Conservation (phyloP, 495 filamentous ascomycete species). For the Penicillium odoratum region DNA sequence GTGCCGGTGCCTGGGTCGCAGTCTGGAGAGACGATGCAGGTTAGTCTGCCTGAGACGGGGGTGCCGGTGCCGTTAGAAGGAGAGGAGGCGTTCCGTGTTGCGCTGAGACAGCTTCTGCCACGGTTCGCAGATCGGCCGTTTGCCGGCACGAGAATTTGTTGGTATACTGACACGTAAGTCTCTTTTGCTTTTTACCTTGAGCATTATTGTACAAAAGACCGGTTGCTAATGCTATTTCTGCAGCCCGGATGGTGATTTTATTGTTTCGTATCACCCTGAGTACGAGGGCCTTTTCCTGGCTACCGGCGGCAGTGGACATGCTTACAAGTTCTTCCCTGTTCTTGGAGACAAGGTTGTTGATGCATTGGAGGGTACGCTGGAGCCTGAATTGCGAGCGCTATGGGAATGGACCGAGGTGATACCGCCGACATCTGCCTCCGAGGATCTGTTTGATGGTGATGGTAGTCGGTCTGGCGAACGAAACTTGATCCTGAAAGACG, state of each 20-base stretch:
- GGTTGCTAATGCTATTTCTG: not conserved
- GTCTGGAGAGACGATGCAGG: conserved; percentile 33
- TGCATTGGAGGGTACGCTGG: conserved; percentile 57
- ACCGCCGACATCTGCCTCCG: conserved; percentile 29
- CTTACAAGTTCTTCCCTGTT: conserved; percentile 85
- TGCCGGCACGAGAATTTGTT: conserved; percentile 72
- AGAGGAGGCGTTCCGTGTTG: conserved; percentile 58
- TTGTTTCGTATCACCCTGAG: conserved; percentile 73
- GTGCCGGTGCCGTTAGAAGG: conserved; percentile 58
- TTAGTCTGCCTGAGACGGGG: conserved; percentile 41
- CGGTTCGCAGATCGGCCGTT: conserved; percentile 65
- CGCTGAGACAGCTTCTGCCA: conserved; percentile 63
- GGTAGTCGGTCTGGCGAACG: conserved; percentile 34
- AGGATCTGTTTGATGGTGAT: conserved; percentile 52
- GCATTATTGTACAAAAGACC: not conserved
- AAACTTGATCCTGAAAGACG: conserved; percentile 35
- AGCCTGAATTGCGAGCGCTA: conserved; percentile 57
- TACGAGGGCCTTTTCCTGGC: conserved; percentile 72
- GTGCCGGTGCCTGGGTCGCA: conserved; percentile 39
- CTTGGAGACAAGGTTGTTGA: conserved; percentile 77
- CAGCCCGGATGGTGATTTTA: conserved; percentile 70
- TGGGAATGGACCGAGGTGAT: conserved; percentile 62
- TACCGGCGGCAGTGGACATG: conserved; percentile 85
- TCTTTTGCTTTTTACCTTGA: not conserved
- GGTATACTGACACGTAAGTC: conserved; percentile 80